Evolutionary conservation across 2,329 filamentous ascomycete species (phyloP).

Genomic region (Colletotrichum karsti): DNA sequence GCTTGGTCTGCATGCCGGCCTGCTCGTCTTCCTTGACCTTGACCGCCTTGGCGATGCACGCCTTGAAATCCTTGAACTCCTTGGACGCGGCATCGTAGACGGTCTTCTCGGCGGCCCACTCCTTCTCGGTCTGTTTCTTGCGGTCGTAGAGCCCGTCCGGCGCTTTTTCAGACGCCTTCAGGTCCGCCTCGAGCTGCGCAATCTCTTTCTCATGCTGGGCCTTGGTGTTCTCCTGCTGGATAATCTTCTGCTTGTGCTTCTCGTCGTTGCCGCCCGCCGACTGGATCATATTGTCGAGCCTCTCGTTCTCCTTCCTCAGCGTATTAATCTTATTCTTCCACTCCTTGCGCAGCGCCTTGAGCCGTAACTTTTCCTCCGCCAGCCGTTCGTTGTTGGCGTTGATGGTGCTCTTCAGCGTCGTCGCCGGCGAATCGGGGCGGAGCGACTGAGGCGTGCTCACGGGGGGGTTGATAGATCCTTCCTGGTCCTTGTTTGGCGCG

Average conservation of each 20-base stretch:
- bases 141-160: constrained; percentile 69
- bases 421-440: constrained; percentile 79
- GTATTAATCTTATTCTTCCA: constrained; percentile 75
- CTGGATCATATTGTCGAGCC: constrained; percentile 70
- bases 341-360: constrained; percentile 78
- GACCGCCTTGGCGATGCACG: constrained; percentile 68
- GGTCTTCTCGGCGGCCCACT: constrained; percentile 63
- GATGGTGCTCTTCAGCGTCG: constrained; percentile 80
- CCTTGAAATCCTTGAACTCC: constrained; percentile 66
- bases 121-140: constrained; percentile 62
- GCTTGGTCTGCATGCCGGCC: constrained; percentile 69
- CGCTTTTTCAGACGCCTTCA: constrained; percentile 71
- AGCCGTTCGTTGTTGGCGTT: constrained; percentile 76
- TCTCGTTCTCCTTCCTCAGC: constrained; percentile 78
- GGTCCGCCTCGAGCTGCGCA: constrained; percentile 61
- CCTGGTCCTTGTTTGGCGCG: constrained; percentile 52
- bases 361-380: constrained; percentile 71
- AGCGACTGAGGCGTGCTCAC: constrained; percentile 65
- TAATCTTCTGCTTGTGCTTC: constrained; percentile 77
- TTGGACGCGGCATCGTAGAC: constrained; percentile 67
- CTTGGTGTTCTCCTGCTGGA: constrained; percentile 79
- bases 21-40: constrained; percentile 72
- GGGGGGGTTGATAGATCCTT: constrained; percentile 42
- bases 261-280: constrained; percentile 79
- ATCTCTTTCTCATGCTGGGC: constrained; percentile 69